phyloP scores from a whole-genome alignment of 2,329 filamentous ascomycete species.

The Coniochaeta ligniaria region DNA sequence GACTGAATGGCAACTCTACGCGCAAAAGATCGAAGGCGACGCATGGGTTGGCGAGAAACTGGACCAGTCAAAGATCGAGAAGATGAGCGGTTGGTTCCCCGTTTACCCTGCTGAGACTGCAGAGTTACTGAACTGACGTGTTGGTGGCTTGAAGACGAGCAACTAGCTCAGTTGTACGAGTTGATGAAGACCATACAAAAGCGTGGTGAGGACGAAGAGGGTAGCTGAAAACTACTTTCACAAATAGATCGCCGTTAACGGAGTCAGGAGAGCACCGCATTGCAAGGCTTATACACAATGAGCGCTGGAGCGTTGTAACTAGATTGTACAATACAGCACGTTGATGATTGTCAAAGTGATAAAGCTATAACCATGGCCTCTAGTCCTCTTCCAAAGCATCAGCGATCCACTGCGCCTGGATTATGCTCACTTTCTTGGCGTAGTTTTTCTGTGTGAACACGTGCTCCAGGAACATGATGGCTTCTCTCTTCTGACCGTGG shows the following conservation, averaged over 20 bases:
- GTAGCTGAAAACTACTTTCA: background rate
- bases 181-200: constrained; percentile 73
- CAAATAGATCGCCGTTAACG: too few relatives aligned
- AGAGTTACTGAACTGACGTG: background rate
- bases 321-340: too few relatives aligned
- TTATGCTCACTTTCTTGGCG: constrained; percentile 56
- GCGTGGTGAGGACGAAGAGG: constrained; percentile 3
- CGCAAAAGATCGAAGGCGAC: constrained; percentile 84
- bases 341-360: too few relatives aligned
- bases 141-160: constrained; percentile 58
- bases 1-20: constrained; percentile 93
- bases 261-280: too few relatives aligned
- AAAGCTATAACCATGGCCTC: background rate
- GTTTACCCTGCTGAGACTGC: background rate
- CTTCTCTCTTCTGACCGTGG: constrained; percentile 56
- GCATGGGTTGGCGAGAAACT: constrained; percentile 78
- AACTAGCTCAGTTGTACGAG: constrained; percentile 89
- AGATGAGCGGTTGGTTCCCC: constrained; percentile 74
- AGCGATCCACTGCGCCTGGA: constrained; percentile 53
- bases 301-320: too few relatives aligned
- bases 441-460: constrained; percentile 62
- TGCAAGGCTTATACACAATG: too few relatives aligned
- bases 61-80: constrained; percentile 76
- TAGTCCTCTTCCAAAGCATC: constrained; percentile 32
- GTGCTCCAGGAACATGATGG: constrained; percentile 62